Conservation (phyloP, 2,329 filamentous ascomycete genomes). For the Phymatotrichopsis omnivora region DNA sequence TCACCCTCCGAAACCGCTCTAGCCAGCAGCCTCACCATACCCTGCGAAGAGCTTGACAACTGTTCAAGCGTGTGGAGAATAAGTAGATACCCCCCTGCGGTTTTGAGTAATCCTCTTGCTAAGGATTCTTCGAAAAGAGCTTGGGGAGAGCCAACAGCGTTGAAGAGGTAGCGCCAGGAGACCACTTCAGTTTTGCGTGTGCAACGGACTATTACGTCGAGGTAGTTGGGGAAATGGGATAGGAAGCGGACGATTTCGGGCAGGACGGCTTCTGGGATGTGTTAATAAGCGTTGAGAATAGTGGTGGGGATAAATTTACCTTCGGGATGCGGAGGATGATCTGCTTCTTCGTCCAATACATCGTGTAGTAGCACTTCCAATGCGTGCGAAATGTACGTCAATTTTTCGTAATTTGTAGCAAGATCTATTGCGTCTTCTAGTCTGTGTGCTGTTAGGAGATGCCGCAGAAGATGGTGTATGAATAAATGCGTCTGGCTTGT, state of each 20-base stretch:
- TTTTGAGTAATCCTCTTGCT: slow-evolving; percentile 76
- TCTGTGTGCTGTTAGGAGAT: slow-evolving; percentile 65
- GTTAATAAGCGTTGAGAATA: slow-evolving; percentile 28
- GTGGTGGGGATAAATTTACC: slow-evolving; percentile 41
- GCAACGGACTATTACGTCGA: slow-evolving; percentile 93
- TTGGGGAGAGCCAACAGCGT: slow-evolving; percentile 78
- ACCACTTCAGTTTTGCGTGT: slow-evolving; percentile 93
- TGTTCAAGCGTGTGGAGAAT: slow-evolving; percentile 78
- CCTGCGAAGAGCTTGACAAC: slow-evolving; percentile 58
- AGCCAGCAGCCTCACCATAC: slow-evolving; percentile 65
- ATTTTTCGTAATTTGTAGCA: slow-evolving; percentile 71
- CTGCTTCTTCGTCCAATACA: slow-evolving; percentile 89
- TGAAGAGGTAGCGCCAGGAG: slow-evolving; percentile 89
- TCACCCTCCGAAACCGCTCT: slow-evolving; percentile 75
- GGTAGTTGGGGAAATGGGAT: slow-evolving; percentile 55
- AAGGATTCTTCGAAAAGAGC: slow-evolving; percentile 90
- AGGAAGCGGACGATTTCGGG: slow-evolving; percentile 46
- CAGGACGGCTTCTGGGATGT: slow-evolving; percentile 40
- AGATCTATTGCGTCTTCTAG: slow-evolving; percentile 71
- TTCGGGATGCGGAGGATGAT: slow-evolving; percentile 54
- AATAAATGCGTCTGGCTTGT: slow-evolving; percentile 73
- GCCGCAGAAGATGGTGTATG: slow-evolving; percentile 73
- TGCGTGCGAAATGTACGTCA: slow-evolving; percentile 88
- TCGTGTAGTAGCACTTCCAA: slow-evolving; percentile 87
- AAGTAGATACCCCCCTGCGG: slow-evolving; percentile 90